Evolutionary conservation across 805 yeast species (phyloP).

Genomic region (Cyberlindnera saturnus): DNA sequence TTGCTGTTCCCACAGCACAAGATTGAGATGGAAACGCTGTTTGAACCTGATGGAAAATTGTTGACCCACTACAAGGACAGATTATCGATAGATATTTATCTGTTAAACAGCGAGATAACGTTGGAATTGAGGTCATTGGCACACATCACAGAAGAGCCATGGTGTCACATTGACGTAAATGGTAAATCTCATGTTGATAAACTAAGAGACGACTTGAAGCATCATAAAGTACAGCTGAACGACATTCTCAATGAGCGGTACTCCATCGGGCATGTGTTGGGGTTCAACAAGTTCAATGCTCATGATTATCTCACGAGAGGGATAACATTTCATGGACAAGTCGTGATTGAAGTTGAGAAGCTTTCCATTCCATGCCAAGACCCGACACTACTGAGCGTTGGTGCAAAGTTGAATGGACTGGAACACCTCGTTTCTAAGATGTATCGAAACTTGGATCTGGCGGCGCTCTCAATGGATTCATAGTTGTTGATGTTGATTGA

Average conservation of each 20-base stretch:
- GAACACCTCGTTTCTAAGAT: conserved; percentile 31
- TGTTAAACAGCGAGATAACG: conserved; percentile 57
- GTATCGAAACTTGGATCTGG: conserved; percentile 19
- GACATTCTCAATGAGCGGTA: conserved; percentile 32
- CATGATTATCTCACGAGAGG: conserved; percentile 56
- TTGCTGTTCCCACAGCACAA: conserved; percentile 55
- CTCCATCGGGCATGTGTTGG: conserved; percentile 24
- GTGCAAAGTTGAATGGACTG: conserved; percentile 56
- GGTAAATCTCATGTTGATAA: conserved; percentile 54
- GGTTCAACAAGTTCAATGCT: conserved; percentile 30
- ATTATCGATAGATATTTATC: conserved; percentile 49
- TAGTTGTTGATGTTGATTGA: conserved; percentile 2
- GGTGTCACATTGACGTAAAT: conserved; percentile 42
- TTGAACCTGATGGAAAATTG: conserved; percentile 26
- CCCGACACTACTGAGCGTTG: conserved; percentile 56
- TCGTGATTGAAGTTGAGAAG: conserved; percentile 56
- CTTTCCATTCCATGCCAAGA: conserved; percentile 60
- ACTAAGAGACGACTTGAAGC: conserved; percentile 47
- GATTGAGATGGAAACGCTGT: conserved; percentile 31
- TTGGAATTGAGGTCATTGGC: conserved; percentile 50
- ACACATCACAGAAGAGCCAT: conserved; percentile 50
- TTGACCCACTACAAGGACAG: conserved; percentile 28
- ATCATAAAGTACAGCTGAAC: conserved; percentile 33
- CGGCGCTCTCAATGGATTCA: conserved; percentile 14
- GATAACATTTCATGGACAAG: conserved; percentile 50